Evolutionary conservation across 2,329 filamentous ascomycete species (phyloP), one percentile per base, ranked within the genome.

Genomic region (Knoxdaviesia capensis): DNA sequence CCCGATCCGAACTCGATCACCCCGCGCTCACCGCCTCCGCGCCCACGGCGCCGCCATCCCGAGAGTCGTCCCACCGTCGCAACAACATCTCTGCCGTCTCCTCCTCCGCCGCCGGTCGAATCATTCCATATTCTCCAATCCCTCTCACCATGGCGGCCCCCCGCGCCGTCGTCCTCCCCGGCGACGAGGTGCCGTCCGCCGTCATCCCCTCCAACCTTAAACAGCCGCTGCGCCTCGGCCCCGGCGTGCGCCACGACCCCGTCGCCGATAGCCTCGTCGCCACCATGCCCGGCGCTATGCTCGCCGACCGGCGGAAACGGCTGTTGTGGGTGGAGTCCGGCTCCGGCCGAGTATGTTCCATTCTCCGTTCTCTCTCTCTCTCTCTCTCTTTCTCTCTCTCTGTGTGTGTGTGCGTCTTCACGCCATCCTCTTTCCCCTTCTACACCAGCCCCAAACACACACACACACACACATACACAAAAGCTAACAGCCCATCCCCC

Each of bases 221-320:
- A 50, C 65, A 74, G 47, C 74, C 84, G 35, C 66, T 94, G 48
- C 83, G 82, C 43, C 69, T 94, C 30, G 87, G 87, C 31, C 82
- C 85, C 10, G 87, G 87, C 43, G 68, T 94, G 44, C 80, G 80
- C 46, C 77, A 92, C 57, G 75, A 85, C 45, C 82, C 83, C 37
- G 20, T 20, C 20, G 80, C 82, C n/a, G 72, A 71, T 49, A 75
- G 74, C 35, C 75, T 90, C 51, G 67, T 77, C 48, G 66, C 80
- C 48, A 77, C 77, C 43, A 68, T 82, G 48, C 71, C 74, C 43
- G 77, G 77, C 51, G 69, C 75, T 52, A 66, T 87, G 44, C 67
- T 74, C 45, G 71, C 71, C 45, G 79, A 88, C 57, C 63, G 60
- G 51, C 68, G 68, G 58, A 90, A 87, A 64, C 83, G 84, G 57